A percentile compares a stretch with the other conserved stretches of the same genome.
Conservation (phyloP, 305 asterid species). For the Withania somnifera region DNA sequence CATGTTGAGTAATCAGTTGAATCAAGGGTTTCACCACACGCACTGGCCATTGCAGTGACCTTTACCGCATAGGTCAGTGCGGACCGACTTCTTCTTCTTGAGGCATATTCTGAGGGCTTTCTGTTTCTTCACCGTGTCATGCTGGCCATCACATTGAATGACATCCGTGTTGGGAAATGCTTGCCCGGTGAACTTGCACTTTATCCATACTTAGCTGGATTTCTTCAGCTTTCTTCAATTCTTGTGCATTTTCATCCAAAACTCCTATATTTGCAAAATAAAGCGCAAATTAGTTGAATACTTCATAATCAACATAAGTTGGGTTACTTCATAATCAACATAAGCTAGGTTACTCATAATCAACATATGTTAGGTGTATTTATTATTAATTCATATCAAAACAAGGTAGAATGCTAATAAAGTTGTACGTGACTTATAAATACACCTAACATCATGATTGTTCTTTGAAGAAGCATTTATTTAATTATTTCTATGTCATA, state of each 20-base stretch:
- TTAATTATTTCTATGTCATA: not conserved
- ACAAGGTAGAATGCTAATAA: not conserved
- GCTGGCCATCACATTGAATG: not conserved
- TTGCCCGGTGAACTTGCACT: not conserved
- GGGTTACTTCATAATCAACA: not conserved
- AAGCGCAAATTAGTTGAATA: not conserved
- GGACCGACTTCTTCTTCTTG: not conserved
- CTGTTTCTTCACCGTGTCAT: not conserved
- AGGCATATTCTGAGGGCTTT: not conserved
- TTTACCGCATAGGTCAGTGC: no score
- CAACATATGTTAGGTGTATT: not conserved
- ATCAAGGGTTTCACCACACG: not conserved
- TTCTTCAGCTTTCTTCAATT: not conserved
- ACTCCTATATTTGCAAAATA: not conserved
- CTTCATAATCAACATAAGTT: not conserved
- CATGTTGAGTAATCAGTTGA: not conserved
- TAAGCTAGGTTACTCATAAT: no score
- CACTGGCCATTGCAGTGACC: not conserved
- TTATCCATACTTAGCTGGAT: not conserved
- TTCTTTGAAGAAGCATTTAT: not conserved
- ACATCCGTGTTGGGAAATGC: not conserved
- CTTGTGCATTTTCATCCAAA: not conserved
- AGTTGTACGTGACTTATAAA: not conserved
- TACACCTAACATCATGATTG: not conserved
- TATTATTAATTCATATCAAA: not conserved